These are phyloP conservation scores for Akanthomyces dipterigenus DNA, from an alignment of 2,329 filamentous ascomycete species.

Conservation along the genomic window DNA sequence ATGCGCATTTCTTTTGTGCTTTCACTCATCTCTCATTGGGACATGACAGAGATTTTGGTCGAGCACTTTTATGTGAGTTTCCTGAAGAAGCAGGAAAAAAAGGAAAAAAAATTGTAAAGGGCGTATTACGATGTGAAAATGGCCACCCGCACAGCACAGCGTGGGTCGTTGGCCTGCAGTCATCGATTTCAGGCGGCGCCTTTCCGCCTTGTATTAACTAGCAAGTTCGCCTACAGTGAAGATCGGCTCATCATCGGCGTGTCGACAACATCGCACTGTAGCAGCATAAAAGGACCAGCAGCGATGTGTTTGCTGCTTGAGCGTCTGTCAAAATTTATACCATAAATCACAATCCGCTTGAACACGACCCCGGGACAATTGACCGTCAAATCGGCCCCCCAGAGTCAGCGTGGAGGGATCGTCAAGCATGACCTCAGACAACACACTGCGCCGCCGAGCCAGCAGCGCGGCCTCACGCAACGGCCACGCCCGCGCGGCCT, in stretches of 20 bases:
- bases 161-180: constrained; percentile 7
- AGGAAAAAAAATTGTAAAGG: not conserved
- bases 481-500: constrained; percentile 34
- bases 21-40: constrained; percentile 34
- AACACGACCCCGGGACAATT: too few species aligned
- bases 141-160: not conserved
- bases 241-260: constrained; percentile 29
- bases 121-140: constrained; percentile 1
- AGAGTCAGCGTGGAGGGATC: not conserved
- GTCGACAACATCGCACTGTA: constrained; percentile 10
- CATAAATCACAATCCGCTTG: too few species aligned
- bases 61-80: not conserved
- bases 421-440: constrained; percentile 24
- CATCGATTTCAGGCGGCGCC: constrained; percentile 2
- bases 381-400: not conserved
- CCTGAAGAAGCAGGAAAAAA: not conserved
- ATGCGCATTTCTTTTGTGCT: constrained; percentile 50
- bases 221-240: not conserved
- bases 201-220: not conserved
- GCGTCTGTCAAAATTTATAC: not conserved
- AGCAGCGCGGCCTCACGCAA: constrained; percentile 38
- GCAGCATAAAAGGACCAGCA: not conserved
- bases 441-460: constrained; percentile 33
- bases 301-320: not conserved
- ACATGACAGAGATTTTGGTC: not conserved